Evolutionary conservation across 257 asterid genomes (phyloP).

Genomic region (Petunia axillaris): DNA sequence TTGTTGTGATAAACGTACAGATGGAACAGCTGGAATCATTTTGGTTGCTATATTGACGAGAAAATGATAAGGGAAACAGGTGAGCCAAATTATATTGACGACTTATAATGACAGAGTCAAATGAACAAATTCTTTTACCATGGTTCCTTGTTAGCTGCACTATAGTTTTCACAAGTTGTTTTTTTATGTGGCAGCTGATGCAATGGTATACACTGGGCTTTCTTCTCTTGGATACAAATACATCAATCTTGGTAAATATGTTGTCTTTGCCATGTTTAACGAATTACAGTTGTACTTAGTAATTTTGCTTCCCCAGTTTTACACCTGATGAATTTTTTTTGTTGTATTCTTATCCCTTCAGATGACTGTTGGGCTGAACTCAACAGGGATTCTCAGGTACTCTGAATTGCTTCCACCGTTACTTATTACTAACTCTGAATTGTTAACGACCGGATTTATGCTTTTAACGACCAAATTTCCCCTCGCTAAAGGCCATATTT

Average conservation of each 20-base stretch:
- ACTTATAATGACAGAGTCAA: background rate
- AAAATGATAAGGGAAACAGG: conserved; percentile 75
- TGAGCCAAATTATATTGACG: conserved; percentile 27
- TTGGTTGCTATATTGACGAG: conserved; percentile 71
- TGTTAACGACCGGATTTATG: too few species aligned
- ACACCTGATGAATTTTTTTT: background rate
- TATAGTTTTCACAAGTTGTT: background rate
- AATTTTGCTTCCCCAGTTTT: background rate
- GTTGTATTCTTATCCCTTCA: conserved; percentile 31
- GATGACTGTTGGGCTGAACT: conserved; percentile 99
- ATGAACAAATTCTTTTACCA: background rate
- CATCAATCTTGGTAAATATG: conserved; percentile 61
- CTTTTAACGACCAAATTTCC: too few species aligned
- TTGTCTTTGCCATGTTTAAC: background rate
- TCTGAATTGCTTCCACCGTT: too few species aligned
- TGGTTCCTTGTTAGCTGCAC: background rate
- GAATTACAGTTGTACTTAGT: background rate
- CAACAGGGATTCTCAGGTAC: conserved; percentile 69
- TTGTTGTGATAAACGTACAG: conserved; percentile 42
- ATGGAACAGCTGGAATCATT: conserved; percentile 99
- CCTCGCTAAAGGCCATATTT: too few species aligned
- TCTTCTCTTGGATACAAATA: conserved; percentile 67
- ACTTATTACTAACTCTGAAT: too few species aligned
- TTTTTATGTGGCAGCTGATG: conserved; percentile 59
- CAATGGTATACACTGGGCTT: conserved; percentile 75